These are phyloP conservation scores for Saccharomycopsis microspora DNA, from an alignment of 805 yeast genomes.

Conservation along the genomic window DNA sequence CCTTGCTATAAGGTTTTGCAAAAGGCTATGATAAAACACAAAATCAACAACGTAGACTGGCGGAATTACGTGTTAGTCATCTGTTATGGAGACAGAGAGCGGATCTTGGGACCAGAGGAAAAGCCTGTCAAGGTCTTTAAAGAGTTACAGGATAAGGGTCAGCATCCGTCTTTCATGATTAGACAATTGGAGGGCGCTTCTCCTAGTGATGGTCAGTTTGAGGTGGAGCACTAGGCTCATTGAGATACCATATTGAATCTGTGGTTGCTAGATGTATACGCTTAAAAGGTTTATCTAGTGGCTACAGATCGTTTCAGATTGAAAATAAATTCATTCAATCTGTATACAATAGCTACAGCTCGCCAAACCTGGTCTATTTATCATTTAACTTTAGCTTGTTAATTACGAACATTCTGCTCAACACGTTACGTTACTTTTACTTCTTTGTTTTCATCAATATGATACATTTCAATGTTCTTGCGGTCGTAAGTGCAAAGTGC, in stretches of 20 bases:
- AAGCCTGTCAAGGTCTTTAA: slow-evolving; percentile 80
- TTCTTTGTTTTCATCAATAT: too few relatives aligned
- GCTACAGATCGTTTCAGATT: not conserved
- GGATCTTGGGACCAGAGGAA: slow-evolving; percentile 73
- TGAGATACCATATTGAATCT: not conserved
- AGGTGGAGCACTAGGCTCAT: not conserved
- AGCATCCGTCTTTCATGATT: slow-evolving; percentile 86
- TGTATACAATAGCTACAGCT: too few relatives aligned
- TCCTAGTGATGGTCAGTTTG: slow-evolving; percentile 8
- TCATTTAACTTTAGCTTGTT: too few relatives aligned
- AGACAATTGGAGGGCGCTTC: slow-evolving; percentile 55
- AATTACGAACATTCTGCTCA: too few relatives aligned
- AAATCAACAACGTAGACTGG: slow-evolving; percentile 71
- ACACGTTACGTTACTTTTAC: too few relatives aligned
- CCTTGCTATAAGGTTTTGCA: slow-evolving; percentile 82
- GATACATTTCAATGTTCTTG: too few relatives aligned
- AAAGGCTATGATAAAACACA: slow-evolving; percentile 80
- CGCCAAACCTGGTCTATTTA: too few relatives aligned
- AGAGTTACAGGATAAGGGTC: slow-evolving; percentile 74
- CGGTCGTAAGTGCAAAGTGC: too few relatives aligned
- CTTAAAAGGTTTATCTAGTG: not conserved
- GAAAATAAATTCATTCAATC: too few relatives aligned
- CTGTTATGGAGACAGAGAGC: slow-evolving; percentile 83
- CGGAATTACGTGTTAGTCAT: slow-evolving; percentile 79
- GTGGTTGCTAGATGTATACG: not conserved